Evolutionary conservation across 2,329 filamentous ascomycete genomes (phyloP).

Genomic region (Cordyceps cicadae): DNA sequence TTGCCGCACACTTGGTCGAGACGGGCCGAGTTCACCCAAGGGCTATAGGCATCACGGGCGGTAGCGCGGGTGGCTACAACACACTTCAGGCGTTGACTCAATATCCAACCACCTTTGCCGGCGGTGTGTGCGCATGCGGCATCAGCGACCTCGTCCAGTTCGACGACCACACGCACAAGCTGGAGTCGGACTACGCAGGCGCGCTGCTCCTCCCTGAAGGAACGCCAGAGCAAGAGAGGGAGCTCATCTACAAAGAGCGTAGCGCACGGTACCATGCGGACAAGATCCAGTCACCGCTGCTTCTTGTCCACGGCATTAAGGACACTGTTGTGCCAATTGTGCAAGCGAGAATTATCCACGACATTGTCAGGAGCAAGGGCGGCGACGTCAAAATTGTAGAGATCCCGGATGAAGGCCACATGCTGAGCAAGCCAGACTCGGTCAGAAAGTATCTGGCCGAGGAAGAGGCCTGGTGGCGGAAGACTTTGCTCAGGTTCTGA

Average conservation of each 20-base stretch:
- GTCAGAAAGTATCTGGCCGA: slow-evolving; percentile 32
- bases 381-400: slow-evolving; percentile 39
- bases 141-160: slow-evolving; percentile 42
- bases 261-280: slow-evolving; percentile 41
- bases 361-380: slow-evolving; percentile 32
- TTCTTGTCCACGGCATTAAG: slow-evolving; percentile 47
- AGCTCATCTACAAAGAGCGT: slow-evolving; percentile 34
- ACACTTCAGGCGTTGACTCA: slow-evolving; percentile 40
- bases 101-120: slow-evolving; percentile 39
- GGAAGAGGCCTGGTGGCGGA: slow-evolving; percentile 40
- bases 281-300: slow-evolving; percentile 40
- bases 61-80: slow-evolving; percentile 46
- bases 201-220: slow-evolving; percentile 31
- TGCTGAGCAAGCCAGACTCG: slow-evolving; percentile 34
- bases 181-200: slow-evolving; percentile 46
- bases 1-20: slow-evolving; percentile 32
- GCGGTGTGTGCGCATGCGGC: slow-evolving; percentile 41
- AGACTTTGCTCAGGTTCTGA: slow-evolving; percentile 24
- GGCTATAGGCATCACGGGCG: slow-evolving; percentile 40
- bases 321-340: slow-evolving; percentile 52
- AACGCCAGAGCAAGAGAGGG: slow-evolving; percentile 29
- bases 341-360: slow-evolving; percentile 46
- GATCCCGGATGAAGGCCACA: slow-evolving; percentile 43
- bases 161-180: slow-evolving; percentile 43
- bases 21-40: slow-evolving; percentile 28